Base-by-base conservation (phyloP, 306 rosid species). In the Cicer yamashitae region DNA sequence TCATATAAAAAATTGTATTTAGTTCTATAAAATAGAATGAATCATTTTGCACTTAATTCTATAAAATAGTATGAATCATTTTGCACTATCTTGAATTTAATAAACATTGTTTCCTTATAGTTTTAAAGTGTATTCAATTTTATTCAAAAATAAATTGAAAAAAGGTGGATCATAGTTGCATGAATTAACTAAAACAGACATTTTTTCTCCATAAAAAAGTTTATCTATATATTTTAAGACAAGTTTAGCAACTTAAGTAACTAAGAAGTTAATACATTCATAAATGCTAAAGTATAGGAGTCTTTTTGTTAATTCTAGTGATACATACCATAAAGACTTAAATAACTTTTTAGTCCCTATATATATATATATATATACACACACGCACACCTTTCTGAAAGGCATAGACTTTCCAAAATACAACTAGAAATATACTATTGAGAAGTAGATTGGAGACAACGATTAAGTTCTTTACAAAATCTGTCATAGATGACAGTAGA, bases 1-100 rank as follows among this genome's bases (percentile, higher is more conserved):
- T 70, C 25, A 39, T 34, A 13, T 62, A 67, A 76, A 71, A 56
- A 52, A 62, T 45, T 63, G 63, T 12, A 70, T 61, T 68, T 12
- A 70, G 9, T 65, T 45, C 51, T 34, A 67, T 3, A 10, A 70
- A 34, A 59, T 20, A 37, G 15, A 8, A 59, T 18, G 13, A 25
- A 22, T 7, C 18, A 15, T 10, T 62, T 39, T 62, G 63, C 9
- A 70, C 61, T 68, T 11, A 70, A 6, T 65, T 44, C 50, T 41
- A 73, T 3, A 10, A 70, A 34, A 58, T 20, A 37, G 13, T 11
- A 58, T 18, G 13, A 25, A 22, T 7, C 18, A 15, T 10, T 62
- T 39, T 25, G 1, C 34, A 30, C 34, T 30, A 30, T 59, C 43
- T 59, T 39, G 13, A 37, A 61, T 61, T 37, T 7, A 39, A 63